Evolutionary conservation across 1,139 yeast species (phyloP), one percentile per base, ranked within the genome.

Genomic region (Diutina catenulata): DNA sequence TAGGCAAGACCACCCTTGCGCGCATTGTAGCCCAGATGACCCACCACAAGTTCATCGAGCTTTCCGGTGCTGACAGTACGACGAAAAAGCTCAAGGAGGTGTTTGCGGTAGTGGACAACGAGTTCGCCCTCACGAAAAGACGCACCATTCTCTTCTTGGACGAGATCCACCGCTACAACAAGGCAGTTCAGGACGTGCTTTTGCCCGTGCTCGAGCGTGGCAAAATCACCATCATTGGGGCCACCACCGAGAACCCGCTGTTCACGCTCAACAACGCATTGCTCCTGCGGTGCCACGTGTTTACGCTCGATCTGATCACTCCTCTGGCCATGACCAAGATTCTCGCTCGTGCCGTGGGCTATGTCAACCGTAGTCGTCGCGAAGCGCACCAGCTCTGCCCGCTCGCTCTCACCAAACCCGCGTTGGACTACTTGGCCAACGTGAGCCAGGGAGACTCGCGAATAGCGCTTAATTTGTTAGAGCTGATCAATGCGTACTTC

Each of bases 201-300:
- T 60, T 82, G 9, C 86, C 86, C 0, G 79, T 75, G 40, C 75
- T 81, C 22, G 94, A 82, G 51, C 66, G 71, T 42, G 87, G 88
- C 0, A 62, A 67, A 5, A 67, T 79, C 5, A 72, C 79, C 0
- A 67, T 81, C 3, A 77, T 91, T 39, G 98, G 98, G 1, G 97
- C 98, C 7, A 93, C 98, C 0, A 91, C 98, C 1, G 98, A 91
- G 54, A 93, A 93, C 52, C 98, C 98, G 1, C 82, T 95, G 22
- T 93, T 91, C 56, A 86, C 83, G 40, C 57, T 91, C 33, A 87
- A 87, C 49, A 82, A 86, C 49, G 97, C 98, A 0, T 59, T 91
- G 38, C 62, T 91, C 25, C 86, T 96, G 11, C 64, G 99, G 45
- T 80, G 94, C 61, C 81, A 91, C 45, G 86, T 93, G 1, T 84